A percentile compares a stretch with the other conserved stretches of the same genome.
These are phyloP conservation scores for Verticillium nonalfalfae DNA, from an alignment of 2,329 filamentous ascomycete species.

Conservation along the genomic window DNA sequence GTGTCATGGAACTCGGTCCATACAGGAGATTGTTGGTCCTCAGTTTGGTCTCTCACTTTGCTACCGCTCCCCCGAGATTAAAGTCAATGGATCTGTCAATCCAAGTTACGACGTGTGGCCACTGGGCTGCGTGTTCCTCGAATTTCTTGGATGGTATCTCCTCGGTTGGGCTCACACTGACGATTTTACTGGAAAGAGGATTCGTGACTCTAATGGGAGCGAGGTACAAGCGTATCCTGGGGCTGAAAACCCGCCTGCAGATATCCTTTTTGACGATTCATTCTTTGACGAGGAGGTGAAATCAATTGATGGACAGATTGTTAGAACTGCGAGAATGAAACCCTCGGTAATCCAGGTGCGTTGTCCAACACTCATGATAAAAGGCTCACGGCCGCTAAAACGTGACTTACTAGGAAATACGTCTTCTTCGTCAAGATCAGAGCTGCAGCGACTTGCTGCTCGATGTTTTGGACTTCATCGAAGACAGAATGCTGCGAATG, in stretches of 20 bases:
- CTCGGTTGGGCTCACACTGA: not conserved
- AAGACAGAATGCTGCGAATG: not conserved
- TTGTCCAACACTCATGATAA: not conserved
- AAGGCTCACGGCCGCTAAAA: not conserved
- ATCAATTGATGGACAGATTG: not conserved
- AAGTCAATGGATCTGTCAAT: not conserved
- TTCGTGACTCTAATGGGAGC: not conserved
- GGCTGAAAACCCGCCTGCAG: not conserved
- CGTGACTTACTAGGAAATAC: not conserved
- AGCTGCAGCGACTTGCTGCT: not conserved
- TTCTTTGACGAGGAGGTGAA: not conserved
- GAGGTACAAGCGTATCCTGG: not conserved
- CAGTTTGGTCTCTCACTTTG: not conserved
- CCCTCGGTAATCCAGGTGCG: not conserved
- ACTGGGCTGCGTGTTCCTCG: not conserved
- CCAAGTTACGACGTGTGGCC: conserved; percentile 3
- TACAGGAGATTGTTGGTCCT: not conserved
- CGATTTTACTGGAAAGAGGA: not conserved
- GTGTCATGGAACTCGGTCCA: not conserved
- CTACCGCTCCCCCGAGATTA: not conserved
- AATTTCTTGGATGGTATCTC: conserved; percentile 4
- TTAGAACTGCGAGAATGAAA: not conserved
- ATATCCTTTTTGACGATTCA: not conserved
- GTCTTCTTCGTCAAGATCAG: not conserved
- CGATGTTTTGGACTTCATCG: not conserved